These are phyloP conservation scores for Rhodamnia rubescens DNA, from an alignment of 345 rosid species.

Conservation along the genomic window DNA sequence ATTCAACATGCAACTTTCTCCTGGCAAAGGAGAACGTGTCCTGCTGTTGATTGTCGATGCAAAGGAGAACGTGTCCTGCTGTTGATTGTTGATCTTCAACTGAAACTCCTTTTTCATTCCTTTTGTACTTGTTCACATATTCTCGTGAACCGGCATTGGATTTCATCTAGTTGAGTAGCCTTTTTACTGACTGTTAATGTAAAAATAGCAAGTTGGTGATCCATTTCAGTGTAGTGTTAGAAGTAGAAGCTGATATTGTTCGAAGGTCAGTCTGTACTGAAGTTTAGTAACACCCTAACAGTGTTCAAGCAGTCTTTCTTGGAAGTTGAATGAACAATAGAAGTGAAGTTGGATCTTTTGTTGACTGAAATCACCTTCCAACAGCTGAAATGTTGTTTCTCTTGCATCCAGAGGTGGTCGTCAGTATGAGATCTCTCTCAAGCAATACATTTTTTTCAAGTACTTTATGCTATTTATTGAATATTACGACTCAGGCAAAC, in stretches of 20 bases:
- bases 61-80: conserved; percentile 58
- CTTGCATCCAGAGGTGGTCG: neutral
- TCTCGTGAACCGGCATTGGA: neutral
- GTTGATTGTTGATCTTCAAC: conserved; percentile 16
- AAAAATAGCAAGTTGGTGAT: neutral
- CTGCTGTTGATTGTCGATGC: conserved; percentile 41
- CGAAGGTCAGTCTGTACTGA: neutral
- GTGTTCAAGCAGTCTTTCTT: neutral
- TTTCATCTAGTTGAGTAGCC: neutral
- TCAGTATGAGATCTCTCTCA: neutral
- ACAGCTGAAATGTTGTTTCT: neutral
- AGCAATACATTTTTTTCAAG: neutral
- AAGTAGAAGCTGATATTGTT: neutral
- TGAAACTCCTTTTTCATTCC: neutral
- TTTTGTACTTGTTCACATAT: neutral
- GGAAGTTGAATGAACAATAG: neutral
- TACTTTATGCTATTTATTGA: neutral
- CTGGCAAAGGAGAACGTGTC: conserved; percentile 59
- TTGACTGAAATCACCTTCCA: neutral
- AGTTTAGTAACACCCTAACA: neutral
- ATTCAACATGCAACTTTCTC: conserved; percentile 73
- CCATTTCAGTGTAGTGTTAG: neutral
- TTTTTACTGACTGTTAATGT: neutral
- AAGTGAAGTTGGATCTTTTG: neutral
- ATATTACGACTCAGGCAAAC: neutral